Base-by-base conservation (phyloP, 1,139 yeast species). In the Pneumocystis sp. region DNA sequence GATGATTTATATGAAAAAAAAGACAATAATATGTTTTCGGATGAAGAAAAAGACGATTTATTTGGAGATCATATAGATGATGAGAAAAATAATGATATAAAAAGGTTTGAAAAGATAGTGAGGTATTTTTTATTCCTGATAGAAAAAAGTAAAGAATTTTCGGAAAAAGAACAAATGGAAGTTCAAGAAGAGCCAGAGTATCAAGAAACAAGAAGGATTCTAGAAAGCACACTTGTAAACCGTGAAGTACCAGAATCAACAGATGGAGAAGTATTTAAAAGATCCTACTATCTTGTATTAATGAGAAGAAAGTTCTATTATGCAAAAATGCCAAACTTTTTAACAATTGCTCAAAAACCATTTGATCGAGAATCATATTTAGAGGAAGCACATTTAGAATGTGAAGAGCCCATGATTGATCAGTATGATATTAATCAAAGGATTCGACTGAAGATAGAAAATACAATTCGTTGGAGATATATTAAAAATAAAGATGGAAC, bases 401-500 rank as follows among this genome's bases (percentile, higher is more conserved):
- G 59, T 61, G 66, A 42, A 8, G 50, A 61, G 7, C 7, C 37
- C 6, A 25, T 19, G 21, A 21, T 15, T 31, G 15, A 59, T 59
- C 21, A 39, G 15, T 59, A 59, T 34, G 66, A 67, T 25, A 66
- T 68, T 19, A 57, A 68, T 68, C 80, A 70, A 61, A 83, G 78
- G 70, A 83, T 59, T 25, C 17, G 31, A 42, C 17, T 21, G 17
- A 39, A 19, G 7, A 88, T 86, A 69, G 90, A 87, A 72, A 89
- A 89, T 73, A 89, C 96, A 0, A 80, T 93, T 56, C 82, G 97
- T 72, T 93, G 98, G 98, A 84, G 95, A 76, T 90, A 91, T 74
- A 86, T 89, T 39, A 77, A 82, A 64, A 83, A 82, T 62, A 83
- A 82, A 61, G 78, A 82, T 65, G 87, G 84, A 37, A 81, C 82